A percentile compares a stretch with the other conserved stretches of the same genome.
These are phyloP conservation scores for Glomus cerebriforme DNA, from an alignment of 192 early-diverging fungal species.

Conservation along the genomic window DNA sequence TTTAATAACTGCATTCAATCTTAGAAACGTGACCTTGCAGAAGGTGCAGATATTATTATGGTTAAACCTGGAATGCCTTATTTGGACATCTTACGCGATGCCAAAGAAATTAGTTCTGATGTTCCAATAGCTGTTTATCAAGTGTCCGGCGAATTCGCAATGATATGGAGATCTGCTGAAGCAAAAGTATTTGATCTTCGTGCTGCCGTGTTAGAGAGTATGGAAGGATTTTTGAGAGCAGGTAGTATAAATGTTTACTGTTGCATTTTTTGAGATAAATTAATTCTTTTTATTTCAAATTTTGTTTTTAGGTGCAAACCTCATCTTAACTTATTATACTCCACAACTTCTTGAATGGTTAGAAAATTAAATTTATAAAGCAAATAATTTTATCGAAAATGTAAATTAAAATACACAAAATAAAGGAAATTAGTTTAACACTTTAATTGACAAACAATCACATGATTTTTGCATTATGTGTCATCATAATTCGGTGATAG, in stretches of 20 bases:
- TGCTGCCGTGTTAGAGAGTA: slow-evolving; percentile 82
- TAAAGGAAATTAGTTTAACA: too few species aligned
- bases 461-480: too few species aligned
- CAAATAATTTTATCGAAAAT: background rate
- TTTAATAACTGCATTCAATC: background rate
- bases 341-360: slow-evolving; percentile 93
- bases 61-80: slow-evolving; percentile 97
- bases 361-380: slow-evolving; percentile 38
- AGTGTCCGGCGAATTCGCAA: slow-evolving; percentile 86
- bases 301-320: slow-evolving; percentile 56
- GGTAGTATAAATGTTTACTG: slow-evolving; percentile 42
- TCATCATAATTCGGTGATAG: too few species aligned
- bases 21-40: slow-evolving; percentile 72
- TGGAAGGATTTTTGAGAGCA: slow-evolving; percentile 81
- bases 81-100: slow-evolving; percentile 92
- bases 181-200: slow-evolving; percentile 83
- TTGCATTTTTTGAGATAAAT: background rate
- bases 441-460: too few species aligned
- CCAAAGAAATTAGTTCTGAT: slow-evolving; percentile 72
- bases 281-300: background rate
- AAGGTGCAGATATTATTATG: slow-evolving; percentile 98
- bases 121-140: slow-evolving; percentile 97
- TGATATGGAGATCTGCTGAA: slow-evolving; percentile 83
- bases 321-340: slow-evolving; percentile 97
- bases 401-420: too few species aligned